These are phyloP conservation scores for Scenedesmus sp. DNA, from an alignment of 163 green algal species.

Conservation along the genomic window DNA sequence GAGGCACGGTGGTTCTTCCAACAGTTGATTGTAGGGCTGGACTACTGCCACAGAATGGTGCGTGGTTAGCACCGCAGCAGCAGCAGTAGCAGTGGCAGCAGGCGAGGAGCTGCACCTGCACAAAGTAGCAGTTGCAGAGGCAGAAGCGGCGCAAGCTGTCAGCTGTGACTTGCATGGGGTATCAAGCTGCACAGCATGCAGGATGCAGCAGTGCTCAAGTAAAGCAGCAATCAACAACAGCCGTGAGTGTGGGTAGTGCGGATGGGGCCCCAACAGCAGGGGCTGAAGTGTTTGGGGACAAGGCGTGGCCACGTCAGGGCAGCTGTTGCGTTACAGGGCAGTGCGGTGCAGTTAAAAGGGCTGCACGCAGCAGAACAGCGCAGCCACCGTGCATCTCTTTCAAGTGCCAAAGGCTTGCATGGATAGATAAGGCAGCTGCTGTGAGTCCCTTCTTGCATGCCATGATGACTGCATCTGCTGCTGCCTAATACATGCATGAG, in stretches of 20 bases:
- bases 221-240: background rate
- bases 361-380: background rate
- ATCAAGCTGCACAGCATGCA: background rate
- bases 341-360: no score
- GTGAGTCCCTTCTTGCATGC: background rate
- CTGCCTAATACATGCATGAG: no score
- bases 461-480: no score
- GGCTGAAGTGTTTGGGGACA: background rate
- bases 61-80: background rate
- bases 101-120: background rate
- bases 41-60: constrained; percentile 94
- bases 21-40: constrained; percentile 93
- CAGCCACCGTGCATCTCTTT: background rate
- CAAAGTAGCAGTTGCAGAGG: background rate
- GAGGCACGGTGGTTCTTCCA: constrained; percentile 97
- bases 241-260: background rate
- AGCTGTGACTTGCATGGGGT: background rate
- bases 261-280: background rate
- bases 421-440: background rate
- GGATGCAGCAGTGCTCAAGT: background rate
- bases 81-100: background rate
- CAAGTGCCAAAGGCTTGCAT: background rate
- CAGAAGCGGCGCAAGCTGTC: background rate
- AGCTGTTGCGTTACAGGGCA: no score
- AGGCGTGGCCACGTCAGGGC: no score